phyloP scores from a whole-genome alignment of 1,139 yeast genomes.

The Debaryomycetaceae sp. region DNA sequence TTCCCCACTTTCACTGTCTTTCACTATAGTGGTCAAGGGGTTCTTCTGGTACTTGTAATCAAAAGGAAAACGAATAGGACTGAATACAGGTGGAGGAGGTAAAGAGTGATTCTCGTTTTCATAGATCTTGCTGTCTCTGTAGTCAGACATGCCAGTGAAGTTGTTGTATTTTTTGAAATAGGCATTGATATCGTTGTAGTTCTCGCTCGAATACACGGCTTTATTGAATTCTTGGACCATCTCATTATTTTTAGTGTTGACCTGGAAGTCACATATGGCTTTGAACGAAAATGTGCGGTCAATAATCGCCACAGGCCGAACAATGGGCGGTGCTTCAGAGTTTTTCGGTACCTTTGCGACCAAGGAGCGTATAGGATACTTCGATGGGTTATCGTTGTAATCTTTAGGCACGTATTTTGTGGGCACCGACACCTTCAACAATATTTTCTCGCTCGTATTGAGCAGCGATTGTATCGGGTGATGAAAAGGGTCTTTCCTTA shows the following conservation, averaged over 20 bases:
- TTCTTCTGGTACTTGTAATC: constrained; percentile 48
- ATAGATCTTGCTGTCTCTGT: constrained; percentile 20
- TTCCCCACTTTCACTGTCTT: constrained; percentile 63
- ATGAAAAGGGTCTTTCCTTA: constrained; percentile 70
- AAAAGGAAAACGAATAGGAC: constrained; percentile 72
- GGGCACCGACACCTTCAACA: constrained; percentile 70
- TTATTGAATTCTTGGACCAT: constrained; percentile 37
- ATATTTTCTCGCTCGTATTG: constrained; percentile 55
- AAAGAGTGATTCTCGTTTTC: constrained; percentile 55
- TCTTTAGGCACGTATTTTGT: constrained; percentile 43
- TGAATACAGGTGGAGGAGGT: constrained; percentile 85
- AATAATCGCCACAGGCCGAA: constrained; percentile 65
- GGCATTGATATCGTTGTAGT: constrained; percentile 36
- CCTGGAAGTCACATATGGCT: constrained; percentile 86
- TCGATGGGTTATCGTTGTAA: constrained; percentile 34
- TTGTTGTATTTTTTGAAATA: constrained; percentile 38
- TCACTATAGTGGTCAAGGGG: constrained; percentile 52
- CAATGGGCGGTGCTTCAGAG: constrained; percentile 28
- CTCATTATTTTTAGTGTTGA: constrained; percentile 55
- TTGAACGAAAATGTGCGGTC: constrained; percentile 75
- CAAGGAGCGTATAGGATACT: constrained; percentile 52
- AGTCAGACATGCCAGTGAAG: constrained; percentile 32
- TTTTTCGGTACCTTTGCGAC: constrained; percentile 23
- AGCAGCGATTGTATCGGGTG: constrained; percentile 71
- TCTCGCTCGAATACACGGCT: constrained; percentile 20